Evolutionary conservation across 2,329 filamentous ascomycete genomes (phyloP).

Genomic region (Ampelomyces quisqualis): DNA sequence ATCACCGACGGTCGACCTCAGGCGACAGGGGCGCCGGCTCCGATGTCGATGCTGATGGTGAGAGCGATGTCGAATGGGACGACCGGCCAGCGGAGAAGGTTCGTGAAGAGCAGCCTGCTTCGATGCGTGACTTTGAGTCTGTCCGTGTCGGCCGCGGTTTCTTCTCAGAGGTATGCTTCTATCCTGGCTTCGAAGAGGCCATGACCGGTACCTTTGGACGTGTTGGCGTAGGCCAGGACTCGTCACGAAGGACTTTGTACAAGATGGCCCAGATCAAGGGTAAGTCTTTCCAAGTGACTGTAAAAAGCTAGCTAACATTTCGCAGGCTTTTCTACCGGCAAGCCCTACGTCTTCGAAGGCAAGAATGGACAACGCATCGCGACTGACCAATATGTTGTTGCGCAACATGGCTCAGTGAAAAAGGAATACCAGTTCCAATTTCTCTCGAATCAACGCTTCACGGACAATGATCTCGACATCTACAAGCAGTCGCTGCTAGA

Average conservation of each 20-base stretch:
- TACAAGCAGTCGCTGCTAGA: constrained; percentile 71
- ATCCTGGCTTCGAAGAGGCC: constrained; percentile 80
- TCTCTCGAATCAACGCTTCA: constrained; percentile 81
- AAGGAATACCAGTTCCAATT: constrained; percentile 87
- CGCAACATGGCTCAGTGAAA: constrained; percentile 79
- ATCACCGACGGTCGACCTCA: constrained; percentile 48
- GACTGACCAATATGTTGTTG: constrained; percentile 80
- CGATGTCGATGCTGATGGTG: constrained; percentile 65
- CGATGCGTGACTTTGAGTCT: constrained; percentile 79
- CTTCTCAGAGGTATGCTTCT: constrained; percentile 90
- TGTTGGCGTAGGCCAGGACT: constrained; percentile 77
- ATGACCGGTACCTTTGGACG: constrained; percentile 84
- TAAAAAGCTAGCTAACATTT: constrained; percentile 24
- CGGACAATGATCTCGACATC: constrained; percentile 80
- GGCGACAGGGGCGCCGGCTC: constrained; percentile 46
- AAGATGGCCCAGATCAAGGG: constrained; percentile 87
- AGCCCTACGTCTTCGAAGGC: constrained; percentile 78
- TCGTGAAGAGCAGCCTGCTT: constrained; percentile 68
- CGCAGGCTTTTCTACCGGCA: constrained; percentile 72
- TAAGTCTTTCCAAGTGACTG: constrained; percentile 43
- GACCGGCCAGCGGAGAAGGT: constrained; percentile 53
- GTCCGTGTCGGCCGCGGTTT: constrained; percentile 80
- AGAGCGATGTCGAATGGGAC: constrained; percentile 77
- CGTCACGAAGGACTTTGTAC: constrained; percentile 74
- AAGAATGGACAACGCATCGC: constrained; percentile 73